Evolutionary conservation across 371 early-diverging fungal genomes (phyloP), one percentile per base, ranked within the genome.

Genomic region (Vairimorpha apis): DNA sequence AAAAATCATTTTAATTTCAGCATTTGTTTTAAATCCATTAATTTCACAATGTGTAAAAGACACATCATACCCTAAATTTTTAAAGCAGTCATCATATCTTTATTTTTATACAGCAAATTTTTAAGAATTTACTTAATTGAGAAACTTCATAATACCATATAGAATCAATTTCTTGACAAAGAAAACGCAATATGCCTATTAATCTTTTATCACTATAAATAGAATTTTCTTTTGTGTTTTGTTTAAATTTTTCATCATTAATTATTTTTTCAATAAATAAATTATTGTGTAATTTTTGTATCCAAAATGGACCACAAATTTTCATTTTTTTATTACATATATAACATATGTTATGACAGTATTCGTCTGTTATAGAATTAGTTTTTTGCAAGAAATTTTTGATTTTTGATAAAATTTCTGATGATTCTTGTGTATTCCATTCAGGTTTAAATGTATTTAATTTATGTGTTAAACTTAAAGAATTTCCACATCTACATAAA

Each of bases 251-350:
- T 37, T 27, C 64, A 86, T 68, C 87, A 44, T 87, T 80, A 32
- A 91, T 67, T 67, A 88, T 78, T 82, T 85, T 55, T 74, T 79
- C 33, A 86, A 88, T 87, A 86, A 95, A 94, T 3, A 77, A 83
- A 56, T 82, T 81, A 76, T 93, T 86, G 78, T 97, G 93, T 21
- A 97, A 81, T 3, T 88, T 85, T 29, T 86, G 88, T 18, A 85
- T 85, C 89, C 91, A 99, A 75, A 93, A 88, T 33, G 99, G 98
- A 0, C 99, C 99, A 63, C 93, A 95, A 58, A 96, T 81, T 84
- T 90, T 84, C 65, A 80, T 72, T 51, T 60, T 71, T 30, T 58
- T 56, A 1, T 58, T 21, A 67, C 85, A 85, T 12, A 78, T 29
- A n/a, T 65, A 21, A 75, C 83, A 85, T 23, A 27, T 43, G 37